phyloP scores from a whole-genome alignment of 2,329 filamentous ascomycete species.

The Diatrype stigma region DNA sequence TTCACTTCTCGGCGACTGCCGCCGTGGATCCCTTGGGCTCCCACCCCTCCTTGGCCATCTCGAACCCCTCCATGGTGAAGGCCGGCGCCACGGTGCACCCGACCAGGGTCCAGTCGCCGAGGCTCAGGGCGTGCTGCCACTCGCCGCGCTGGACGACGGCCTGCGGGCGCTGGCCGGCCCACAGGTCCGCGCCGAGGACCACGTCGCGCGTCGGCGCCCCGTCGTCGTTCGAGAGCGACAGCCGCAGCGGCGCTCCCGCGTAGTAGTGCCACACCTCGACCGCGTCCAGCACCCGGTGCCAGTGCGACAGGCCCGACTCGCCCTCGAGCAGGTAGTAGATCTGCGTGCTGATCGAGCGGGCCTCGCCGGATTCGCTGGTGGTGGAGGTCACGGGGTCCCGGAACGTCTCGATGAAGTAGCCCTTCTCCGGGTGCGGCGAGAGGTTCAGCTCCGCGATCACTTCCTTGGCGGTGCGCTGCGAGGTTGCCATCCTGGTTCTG shows the following conservation, averaged over 20 bases:
- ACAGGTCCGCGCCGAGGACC: conserved; percentile 37
- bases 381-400: conserved; percentile 28
- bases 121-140: conserved; percentile 43
- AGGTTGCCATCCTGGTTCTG: conserved; percentile 16
- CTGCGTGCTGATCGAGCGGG: conserved; percentile 40
- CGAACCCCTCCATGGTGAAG: conserved; percentile 21
- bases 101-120: conserved; percentile 45
- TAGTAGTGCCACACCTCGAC: conserved; percentile 52
- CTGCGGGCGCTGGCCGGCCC: conserved; percentile 37
- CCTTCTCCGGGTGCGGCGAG: conserved; percentile 42
- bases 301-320: conserved; percentile 37
- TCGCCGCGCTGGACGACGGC: conserved; percentile 34
- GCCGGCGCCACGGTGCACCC: conserved; percentile 27
- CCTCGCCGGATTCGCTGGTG: no score
- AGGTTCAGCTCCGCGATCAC: conserved; percentile 40
- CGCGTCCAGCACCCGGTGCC: conserved; percentile 45
- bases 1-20: neutral
- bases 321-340: conserved; percentile 52
- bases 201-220: conserved; percentile 32
- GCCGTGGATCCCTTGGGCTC: conserved; percentile 19
- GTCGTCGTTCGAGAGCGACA: conserved; percentile 40
- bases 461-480: conserved; percentile 34
- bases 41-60: conserved; percentile 23
- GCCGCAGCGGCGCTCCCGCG: conserved; percentile 43
- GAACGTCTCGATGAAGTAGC: conserved; percentile 45